Percentiles rank a stretch among this genome's conserved stretches.
Evolutionary conservation across 768 basidiomycete species (phyloP).

Genomic region (Calocybe cyanea): DNA sequence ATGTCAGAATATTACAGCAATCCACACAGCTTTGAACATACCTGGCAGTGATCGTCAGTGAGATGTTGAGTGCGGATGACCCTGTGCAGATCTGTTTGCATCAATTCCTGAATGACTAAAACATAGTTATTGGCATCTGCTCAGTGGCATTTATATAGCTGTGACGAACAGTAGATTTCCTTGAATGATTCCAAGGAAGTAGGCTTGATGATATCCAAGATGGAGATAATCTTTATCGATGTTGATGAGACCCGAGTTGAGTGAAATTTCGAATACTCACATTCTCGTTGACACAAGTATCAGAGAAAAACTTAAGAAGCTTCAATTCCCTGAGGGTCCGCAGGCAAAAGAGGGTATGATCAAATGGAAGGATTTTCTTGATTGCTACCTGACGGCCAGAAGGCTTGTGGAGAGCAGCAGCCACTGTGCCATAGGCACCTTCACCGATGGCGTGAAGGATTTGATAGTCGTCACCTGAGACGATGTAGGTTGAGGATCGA

Average conservation of each 20-base stretch:
- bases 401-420: constrained; percentile 81
- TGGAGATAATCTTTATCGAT: constrained; percentile 73
- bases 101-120: constrained; percentile 78
- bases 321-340: constrained; percentile 90
- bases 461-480: constrained; percentile 66
- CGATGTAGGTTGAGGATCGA: not conserved
- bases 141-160: not conserved
- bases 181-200: constrained; percentile 70
- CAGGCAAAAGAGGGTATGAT: constrained; percentile 89
- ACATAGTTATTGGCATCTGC: not conserved
- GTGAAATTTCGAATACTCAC: constrained; percentile 30
- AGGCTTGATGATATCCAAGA: constrained; percentile 88
- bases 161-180: constrained; percentile 73
- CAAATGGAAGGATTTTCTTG: constrained; percentile 94
- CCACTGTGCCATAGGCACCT: constrained; percentile 89
- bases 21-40: constrained; percentile 21
- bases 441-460: constrained; percentile 74
- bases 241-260: constrained; percentile 2
- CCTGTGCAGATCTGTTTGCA: constrained; percentile 89
- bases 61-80: constrained; percentile 88
- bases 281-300: constrained; percentile 78
- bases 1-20: not conserved
- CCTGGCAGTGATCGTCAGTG: constrained; percentile 87
- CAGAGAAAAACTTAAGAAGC: constrained; percentile 80
- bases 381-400: constrained; percentile 85